These are phyloP conservation scores for Thamnidium elegans DNA, from an alignment of 192 early-diverging fungal genomes.

Conservation along the genomic window DNA sequence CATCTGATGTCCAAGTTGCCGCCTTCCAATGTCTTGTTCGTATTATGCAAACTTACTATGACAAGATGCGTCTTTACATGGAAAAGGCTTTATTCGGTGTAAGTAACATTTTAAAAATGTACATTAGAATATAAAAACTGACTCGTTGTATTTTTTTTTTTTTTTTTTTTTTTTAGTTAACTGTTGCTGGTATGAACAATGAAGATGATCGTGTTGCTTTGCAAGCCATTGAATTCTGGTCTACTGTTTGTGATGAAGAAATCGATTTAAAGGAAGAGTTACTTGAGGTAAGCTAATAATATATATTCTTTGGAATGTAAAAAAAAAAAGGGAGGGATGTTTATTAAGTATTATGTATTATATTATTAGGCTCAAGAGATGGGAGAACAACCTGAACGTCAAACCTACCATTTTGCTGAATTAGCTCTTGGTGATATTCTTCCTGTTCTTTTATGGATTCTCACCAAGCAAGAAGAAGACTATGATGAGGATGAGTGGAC, in stretches of 20 bases:
- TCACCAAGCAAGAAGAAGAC: slow-evolving; percentile 97
- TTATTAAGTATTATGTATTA: background rate
- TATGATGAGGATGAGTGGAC: slow-evolving; percentile 99
- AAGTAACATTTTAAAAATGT: slow-evolving; percentile 32
- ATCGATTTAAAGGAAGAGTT: slow-evolving; percentile 67
- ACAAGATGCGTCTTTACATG: slow-evolving; percentile 96
- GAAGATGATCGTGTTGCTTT: slow-evolving; percentile 86
- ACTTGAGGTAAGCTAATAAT: slow-evolving; percentile 45
- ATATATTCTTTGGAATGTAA: background rate
- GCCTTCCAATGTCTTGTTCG: slow-evolving; percentile 96
- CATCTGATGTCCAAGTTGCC: slow-evolving; percentile 74
- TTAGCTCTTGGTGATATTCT: slow-evolving; percentile 76
- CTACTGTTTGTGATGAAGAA: slow-evolving; percentile 96
- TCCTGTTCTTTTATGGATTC: slow-evolving; percentile 78
- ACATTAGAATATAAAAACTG: background rate
- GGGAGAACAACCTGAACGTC: slow-evolving; percentile 46
- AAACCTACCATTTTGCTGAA: slow-evolving; percentile 76
- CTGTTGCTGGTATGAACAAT: slow-evolving; percentile 88
- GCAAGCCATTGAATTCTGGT: slow-evolving; percentile 99
- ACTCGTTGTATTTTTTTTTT: slow-evolving; percentile 9
- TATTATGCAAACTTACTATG: slow-evolving; percentile 97
- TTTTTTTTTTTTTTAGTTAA: slow-evolving; percentile 54
- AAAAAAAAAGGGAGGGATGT: background rate
- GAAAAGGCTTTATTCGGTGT: slow-evolving; percentile 91
- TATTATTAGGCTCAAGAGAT: slow-evolving; percentile 37